Percentiles rank a stretch among this genome's conserved stretches.
Evolutionary conservation across 495 filamentous ascomycete genomes (phyloP).

Genomic region (Talaromyces borbonicus): DNA sequence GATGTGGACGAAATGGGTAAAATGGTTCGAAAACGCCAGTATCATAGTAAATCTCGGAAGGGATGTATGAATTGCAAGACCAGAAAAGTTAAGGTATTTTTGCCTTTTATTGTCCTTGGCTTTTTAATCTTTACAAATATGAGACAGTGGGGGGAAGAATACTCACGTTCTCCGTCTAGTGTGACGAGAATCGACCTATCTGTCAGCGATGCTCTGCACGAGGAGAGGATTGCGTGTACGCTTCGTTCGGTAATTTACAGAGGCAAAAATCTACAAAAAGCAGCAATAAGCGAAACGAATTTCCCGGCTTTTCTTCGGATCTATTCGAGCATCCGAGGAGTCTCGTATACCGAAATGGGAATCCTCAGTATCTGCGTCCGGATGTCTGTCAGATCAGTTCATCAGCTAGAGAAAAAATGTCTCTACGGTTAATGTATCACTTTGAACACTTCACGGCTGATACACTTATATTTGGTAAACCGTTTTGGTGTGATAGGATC

Average conservation of each 20-base stretch:
- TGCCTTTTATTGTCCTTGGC: not conserved
- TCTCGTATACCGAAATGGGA: slow-evolving; percentile 1
- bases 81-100: slow-evolving; percentile 1
- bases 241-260: not conserved
- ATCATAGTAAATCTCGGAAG: not conserved
- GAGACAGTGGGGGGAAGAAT: too few relatives aligned
- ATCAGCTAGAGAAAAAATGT: not conserved
- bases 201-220: not conserved
- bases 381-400: not conserved
- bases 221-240: not conserved
- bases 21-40: not conserved
- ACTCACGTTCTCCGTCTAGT: not conserved
- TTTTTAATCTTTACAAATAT: not conserved
- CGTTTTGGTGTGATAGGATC: not conserved
- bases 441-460: slow-evolving; percentile 3
- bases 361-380: not conserved
- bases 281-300: not conserved
- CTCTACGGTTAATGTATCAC: slow-evolving; percentile 1
- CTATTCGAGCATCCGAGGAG: too few relatives aligned
- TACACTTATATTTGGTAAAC: not conserved
- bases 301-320: not conserved
- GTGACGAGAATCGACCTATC: not conserved
- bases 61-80: slow-evolving; percentile 3
- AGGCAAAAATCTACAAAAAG: not conserved
- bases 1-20: not conserved